Conservation (phyloP, 805 yeast genomes). For the Soucietia sequanensis region DNA sequence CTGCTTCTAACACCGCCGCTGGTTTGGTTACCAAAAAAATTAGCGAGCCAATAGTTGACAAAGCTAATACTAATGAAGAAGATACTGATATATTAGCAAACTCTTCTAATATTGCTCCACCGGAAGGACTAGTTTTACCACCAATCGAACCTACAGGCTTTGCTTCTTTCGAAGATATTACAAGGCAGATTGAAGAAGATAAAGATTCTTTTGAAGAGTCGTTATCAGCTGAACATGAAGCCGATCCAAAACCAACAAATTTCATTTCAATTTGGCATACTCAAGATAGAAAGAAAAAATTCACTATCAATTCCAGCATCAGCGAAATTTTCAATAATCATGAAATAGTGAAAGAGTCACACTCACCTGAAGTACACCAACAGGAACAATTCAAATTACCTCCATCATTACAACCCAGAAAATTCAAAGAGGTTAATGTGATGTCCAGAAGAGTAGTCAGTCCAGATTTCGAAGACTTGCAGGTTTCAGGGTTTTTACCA, state of each 20-base stretch:
- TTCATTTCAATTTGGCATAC: conserved; percentile 44
- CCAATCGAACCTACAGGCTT: conserved; percentile 41
- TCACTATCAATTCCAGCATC: neutral
- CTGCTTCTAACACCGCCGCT: too few relatives aligned
- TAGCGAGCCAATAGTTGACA: neutral
- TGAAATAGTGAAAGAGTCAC: conserved; percentile 7
- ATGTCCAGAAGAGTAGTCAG: conserved; percentile 42
- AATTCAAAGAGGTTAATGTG: conserved; percentile 41
- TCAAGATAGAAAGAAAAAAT: conserved; percentile 25
- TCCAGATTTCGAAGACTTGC: conserved; percentile 41
- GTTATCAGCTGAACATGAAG: conserved; percentile 42
- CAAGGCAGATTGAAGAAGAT: conserved; percentile 18
- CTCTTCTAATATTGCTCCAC: conserved; percentile 41
- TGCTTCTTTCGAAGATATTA: conserved; percentile 41
- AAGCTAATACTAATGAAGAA: conserved; percentile 4
- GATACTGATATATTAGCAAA: conserved; percentile 38
- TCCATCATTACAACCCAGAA: conserved; percentile 23
- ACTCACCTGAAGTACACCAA: conserved; percentile 8
- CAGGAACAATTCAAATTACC: conserved; percentile 28
- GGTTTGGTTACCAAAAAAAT: too few relatives aligned
- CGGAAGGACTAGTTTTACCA: conserved; percentile 34
- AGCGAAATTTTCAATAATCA: conserved; percentile 5
- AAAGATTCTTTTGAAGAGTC: conserved; percentile 32
- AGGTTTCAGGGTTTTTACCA: conserved; percentile 44
- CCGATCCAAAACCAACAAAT: conserved; percentile 22